Base-by-base conservation (phyloP, 2,329 filamentous ascomycete genomes). In the Stromatinia cepivora region DNA sequence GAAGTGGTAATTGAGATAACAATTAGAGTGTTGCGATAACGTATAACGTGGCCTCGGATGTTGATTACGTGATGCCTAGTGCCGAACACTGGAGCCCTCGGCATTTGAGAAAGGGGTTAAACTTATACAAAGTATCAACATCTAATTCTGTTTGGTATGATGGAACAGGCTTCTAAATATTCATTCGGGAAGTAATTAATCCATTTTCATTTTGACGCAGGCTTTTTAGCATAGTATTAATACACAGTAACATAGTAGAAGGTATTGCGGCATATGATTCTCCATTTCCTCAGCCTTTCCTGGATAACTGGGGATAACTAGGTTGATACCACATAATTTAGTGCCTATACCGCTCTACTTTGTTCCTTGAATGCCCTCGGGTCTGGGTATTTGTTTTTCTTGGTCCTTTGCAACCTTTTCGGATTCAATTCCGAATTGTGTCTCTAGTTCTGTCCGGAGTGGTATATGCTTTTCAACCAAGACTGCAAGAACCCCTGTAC, bases 1-100 rank as follows among this genome's bases (percentile, higher is more conserved):
- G 59, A 25, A 36, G 59, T n/a, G 34, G 31, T 13, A 22, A 22
- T 39, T n/a, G 39, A 62, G 59, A 62, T 62, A 62, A 62, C 20
- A 45, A 50, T 45, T 61, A 34, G 22, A 10, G 22, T n/a, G 20
- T 36, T 62, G 31, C 45, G 59, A 62, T 62, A 62, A 36, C 59
- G 59, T 62, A 62, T 62, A 62, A 36, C 59, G 59, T 62, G 59
- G 59, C 59, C 45, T 62, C 15, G 45, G 31, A 25, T 25, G 1
- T 22, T 25, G 59, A 50, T 62, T 62, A 62, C 59, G 1, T 62
- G 48, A 62, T 62, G 7, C 11, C 34, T 3, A 34, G 2, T 34
- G 53, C 8, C 7, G 6, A 17, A 54, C 50, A 17, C 25, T 53
- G 34, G 34, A 34, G 34, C 34, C 7, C 15, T 42, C 39, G 39